A percentile compares a stretch with the other conserved stretches of the same genome.
Conservation (phyloP, 2,329 filamentous ascomycete genomes). For the Phyllosticta ampelicida region DNA sequence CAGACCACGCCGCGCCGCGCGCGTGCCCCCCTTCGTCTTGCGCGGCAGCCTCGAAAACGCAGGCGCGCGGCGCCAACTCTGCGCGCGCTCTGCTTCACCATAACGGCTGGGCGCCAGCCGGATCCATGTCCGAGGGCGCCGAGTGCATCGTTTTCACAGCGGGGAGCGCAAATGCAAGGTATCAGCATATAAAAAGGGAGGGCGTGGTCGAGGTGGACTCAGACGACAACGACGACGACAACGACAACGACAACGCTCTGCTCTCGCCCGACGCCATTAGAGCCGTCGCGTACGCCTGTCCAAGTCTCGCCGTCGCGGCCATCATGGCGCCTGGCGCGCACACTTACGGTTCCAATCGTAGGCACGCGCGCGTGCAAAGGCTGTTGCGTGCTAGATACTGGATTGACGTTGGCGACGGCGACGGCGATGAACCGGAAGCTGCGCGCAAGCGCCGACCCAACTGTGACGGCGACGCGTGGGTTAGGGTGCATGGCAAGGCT, state of each 20-base stretch:
- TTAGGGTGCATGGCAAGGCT: neutral
- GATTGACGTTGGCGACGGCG: slow-evolving; percentile 55
- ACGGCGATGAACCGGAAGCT: slow-evolving; percentile 44
- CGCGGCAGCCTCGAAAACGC: slow-evolving; percentile 11
- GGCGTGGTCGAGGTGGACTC: neutral
- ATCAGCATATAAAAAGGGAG: slow-evolving; percentile 15
- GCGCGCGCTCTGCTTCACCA: neutral
- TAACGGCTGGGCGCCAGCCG: slow-evolving; percentile 2
- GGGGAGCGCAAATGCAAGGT: slow-evolving; percentile 33
- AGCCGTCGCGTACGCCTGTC: neutral
- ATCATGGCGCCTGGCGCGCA: slow-evolving; percentile 27
- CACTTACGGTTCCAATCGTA: slow-evolving; percentile 51
- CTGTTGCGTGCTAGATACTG: slow-evolving; percentile 48
- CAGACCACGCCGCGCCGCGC: neutral
- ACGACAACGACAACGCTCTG: neutral
- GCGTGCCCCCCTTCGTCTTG: slow-evolving; percentile 17
- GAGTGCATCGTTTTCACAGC: slow-evolving; percentile 53
- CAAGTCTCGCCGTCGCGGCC: neutral
- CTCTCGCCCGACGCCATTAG: neutral
- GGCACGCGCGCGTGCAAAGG: slow-evolving; percentile 39
- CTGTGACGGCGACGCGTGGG: neutral
- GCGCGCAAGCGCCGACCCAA: neutral
- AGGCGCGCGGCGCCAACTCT: neutral
- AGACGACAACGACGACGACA: neutral
- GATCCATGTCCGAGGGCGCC: slow-evolving; percentile 19